Evolutionary conservation across 2,329 filamentous ascomycete genomes (phyloP), one percentile per base, ranked within the genome.

Genomic region (Capronia americana): DNA sequence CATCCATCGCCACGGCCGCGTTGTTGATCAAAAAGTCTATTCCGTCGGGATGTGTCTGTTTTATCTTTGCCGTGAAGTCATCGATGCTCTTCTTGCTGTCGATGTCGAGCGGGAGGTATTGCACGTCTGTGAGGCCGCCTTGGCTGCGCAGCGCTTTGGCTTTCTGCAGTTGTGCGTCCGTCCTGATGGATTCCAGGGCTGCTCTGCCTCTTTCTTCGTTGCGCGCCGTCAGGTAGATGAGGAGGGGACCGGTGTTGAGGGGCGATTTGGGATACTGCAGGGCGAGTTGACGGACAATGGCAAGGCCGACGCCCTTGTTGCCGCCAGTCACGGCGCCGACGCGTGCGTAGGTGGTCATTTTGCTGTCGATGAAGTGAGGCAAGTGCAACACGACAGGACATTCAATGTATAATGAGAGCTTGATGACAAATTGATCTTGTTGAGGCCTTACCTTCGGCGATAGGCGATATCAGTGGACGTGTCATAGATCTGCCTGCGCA

Each of bases 11-110:
- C 48, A 84, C 80, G 3, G 78, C 84, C 0, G 84, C 84, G 66
- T 86, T 86, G 74, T 86, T 86, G 74, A 86, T 80, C 11, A 85
- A 75, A 44, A 85, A 79, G 65, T 86, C 84, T 34, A 86, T 77
- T 3, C 83, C 83, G 6, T 82, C 77, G 1, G 79, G 78, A 66
- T 86, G 83, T 32, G 79, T 73, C 54, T 78, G 72, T 68, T 79
- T 77, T 48, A 86, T 62, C 51, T 79, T 76, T 0, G 76, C 73
- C 1, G 78, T 76, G 59, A 86, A 81, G 0, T 71, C 74, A 11
- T 77, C 69, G 57, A 85, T 79, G 73, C 82, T 85, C 50, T 75
- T 73, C 17, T 74, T 75, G 64, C 81, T 76, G 57, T 79, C 80
- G 57, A 86, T 83, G 69, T 86, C 84, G 1, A 86, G 75, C 3